phyloP scores from a whole-genome alignment of 768 basidiomycete species.

The Pisolithus sp. region DNA sequence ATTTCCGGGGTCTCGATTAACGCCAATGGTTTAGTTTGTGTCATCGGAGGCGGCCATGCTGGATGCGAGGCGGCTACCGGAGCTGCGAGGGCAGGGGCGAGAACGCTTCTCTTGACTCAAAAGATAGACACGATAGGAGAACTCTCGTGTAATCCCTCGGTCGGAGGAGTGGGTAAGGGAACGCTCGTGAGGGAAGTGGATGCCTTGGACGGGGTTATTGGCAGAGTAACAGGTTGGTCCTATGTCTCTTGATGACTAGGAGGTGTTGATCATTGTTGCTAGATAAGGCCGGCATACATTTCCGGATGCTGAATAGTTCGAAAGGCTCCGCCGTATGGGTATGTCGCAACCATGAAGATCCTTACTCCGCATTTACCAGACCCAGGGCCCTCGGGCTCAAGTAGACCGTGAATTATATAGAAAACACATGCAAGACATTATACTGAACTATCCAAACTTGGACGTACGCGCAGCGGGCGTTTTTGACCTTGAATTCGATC shows the following conservation, averaged over 20 bases:
- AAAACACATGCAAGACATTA: slow-evolving; percentile 65
- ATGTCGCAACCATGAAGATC: slow-evolving; percentile 13
- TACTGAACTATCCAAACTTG: slow-evolving; percentile 63
- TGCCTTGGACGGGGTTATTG: slow-evolving; percentile 85
- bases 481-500: slow-evolving; percentile 69
- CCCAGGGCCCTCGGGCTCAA: slow-evolving; percentile 84
- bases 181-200: slow-evolving; percentile 89
- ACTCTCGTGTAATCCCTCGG: slow-evolving; percentile 87
- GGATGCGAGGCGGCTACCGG: slow-evolving; percentile 90
- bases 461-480: slow-evolving; percentile 68
- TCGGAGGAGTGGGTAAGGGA: slow-evolving; percentile 90
- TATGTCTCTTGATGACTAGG: not conserved
- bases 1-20: slow-evolving; percentile 36
- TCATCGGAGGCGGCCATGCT: slow-evolving; percentile 91
- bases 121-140: slow-evolving; percentile 74
- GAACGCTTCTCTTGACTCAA: slow-evolving; percentile 78
- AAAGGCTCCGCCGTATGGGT: slow-evolving; percentile 91
- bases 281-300: slow-evolving; percentile 89
- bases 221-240: slow-evolving; percentile 64
- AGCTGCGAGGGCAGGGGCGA: slow-evolving; percentile 75
- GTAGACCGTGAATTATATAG: slow-evolving; percentile 85
- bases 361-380: not conserved
- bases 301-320: slow-evolving; percentile 77
- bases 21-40: slow-evolving; percentile 50
- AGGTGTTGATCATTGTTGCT: not conserved